These are phyloP conservation scores for Neocucurbitaria cava DNA, from an alignment of 2,329 filamentous ascomycete genomes.

Conservation along the genomic window DNA sequence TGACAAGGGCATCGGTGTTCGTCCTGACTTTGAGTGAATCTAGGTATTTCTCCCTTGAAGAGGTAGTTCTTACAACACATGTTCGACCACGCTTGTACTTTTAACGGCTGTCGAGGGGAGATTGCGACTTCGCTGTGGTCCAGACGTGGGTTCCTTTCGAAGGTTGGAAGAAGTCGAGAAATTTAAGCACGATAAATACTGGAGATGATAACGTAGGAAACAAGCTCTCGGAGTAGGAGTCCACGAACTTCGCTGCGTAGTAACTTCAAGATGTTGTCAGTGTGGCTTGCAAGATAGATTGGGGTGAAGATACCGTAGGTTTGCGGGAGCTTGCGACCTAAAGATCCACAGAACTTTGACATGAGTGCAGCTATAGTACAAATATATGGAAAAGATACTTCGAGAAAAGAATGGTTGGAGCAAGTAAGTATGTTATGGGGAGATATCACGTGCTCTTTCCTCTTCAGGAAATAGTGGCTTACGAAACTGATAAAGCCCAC, in stretches of 20 bases:
- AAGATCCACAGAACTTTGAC: neutral
- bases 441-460: neutral
- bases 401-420: neutral
- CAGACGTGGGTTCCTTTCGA: neutral
- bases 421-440: neutral
- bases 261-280: neutral
- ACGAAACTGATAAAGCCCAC: neutral
- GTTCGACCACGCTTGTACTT: slow-evolving; percentile 12
- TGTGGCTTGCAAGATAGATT: neutral
- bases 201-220: neutral
- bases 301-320: neutral
- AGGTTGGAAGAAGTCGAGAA: neutral
- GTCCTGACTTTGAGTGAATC: neutral
- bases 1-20: slow-evolving; percentile 52
- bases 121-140: neutral
- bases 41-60: neutral
- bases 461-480: neutral
- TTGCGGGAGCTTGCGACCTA: neutral
- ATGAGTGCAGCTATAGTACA: neutral
- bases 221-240: neutral
- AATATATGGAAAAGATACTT: neutral
- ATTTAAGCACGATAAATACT: neutral
- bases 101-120: slow-evolving; percentile 3
- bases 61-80: slow-evolving; percentile 11
- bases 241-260: neutral